Evolutionary conservation across 23 red algal species (phyloP), one percentile per base, ranked within the genome.

Genomic region (Gracilariopsis chorda): DNA sequence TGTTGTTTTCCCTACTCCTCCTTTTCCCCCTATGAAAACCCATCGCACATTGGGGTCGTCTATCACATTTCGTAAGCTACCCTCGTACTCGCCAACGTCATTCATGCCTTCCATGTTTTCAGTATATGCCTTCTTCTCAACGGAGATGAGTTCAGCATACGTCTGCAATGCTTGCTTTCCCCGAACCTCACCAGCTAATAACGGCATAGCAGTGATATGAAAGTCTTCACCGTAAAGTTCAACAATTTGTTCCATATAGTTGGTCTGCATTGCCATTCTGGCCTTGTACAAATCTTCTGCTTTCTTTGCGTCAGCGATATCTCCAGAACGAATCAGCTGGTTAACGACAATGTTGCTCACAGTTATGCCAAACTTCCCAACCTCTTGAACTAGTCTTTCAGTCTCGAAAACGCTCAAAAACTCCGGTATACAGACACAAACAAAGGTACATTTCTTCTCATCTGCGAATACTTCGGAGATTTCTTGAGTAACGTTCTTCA

Each of bases 341-440:
- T 99, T 99, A 30, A 99, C 81, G 4, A 99, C 76, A 44, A 99
- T 76, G 59, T 99, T 94, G 32, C 64, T 86, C 46, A 90, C 88
- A 16, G 84, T 61, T 41, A 99, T 99, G 44, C 75, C 83, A 49
- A 99, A 83, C 42, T 94, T 95, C 2, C 62, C 73, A 69, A 99
- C 80, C 57, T 99, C 93, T 67, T 93, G 97, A 37, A 96, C 82
- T 42, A 99, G 65, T 44, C 97, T 88, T 61, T 99, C 97, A 43
- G 97, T 99, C 65, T 99, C 97, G 72, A 94, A 99, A 23, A 99
- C 91, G 24, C 93, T 94, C 27, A 99, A 90, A 59, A 96, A 99
- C 84, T 99, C 97, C 2, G 97, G 93, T 43, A 99, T 99, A 48
- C 93, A 95, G 48, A 99, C 97, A 39, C 85, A 90, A 36, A 99